These are phyloP conservation scores for Hypoxylon subgilvum DNA, from an alignment of 495 filamentous ascomycete genomes.

Conservation along the genomic window DNA sequence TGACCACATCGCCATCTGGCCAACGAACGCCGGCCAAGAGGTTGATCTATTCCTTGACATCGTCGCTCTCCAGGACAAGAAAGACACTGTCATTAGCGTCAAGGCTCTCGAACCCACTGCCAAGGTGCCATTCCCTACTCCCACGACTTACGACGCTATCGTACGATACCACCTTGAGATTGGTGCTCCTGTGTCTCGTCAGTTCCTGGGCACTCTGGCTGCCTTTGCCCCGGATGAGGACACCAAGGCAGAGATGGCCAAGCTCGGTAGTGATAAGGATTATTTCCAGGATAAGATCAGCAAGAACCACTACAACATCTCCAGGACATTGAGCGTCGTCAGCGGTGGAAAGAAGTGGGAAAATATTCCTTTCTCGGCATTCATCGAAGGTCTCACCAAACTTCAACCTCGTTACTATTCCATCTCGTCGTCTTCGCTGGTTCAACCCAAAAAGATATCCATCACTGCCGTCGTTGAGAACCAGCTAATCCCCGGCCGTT, in stretches of 20 bases:
- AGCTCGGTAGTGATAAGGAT: conserved; percentile 90
- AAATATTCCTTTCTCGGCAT: conserved; percentile 87
- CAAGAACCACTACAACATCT: conserved; percentile 85
- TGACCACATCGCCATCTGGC: conserved; percentile 97
- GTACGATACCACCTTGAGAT: conserved; percentile 98
- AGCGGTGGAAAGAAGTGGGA: conserved; percentile 74
- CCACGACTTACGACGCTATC: conserved; percentile 94
- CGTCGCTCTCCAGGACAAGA: conserved; percentile 75
- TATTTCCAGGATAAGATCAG: conserved; percentile 91
- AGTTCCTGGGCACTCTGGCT: conserved; percentile 86
- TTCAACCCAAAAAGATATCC: conserved; percentile 91
- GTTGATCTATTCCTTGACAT: conserved; percentile 88
- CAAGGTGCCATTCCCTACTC: conserved; percentile 96
- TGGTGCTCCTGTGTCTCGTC: conserved; percentile 91
- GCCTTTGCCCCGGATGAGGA: conserved; percentile 87
- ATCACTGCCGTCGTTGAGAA: conserved; percentile 96
- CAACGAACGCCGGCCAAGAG: conserved; percentile 90
- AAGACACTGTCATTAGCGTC: conserved; percentile 82
- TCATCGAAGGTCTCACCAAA: conserved; percentile 93
- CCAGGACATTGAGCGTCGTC: conserved; percentile 80
- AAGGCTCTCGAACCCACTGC: conserved; percentile 94
- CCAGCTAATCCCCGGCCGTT: conserved; percentile 73
- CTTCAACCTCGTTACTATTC: conserved; percentile 99
- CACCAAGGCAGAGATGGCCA: conserved; percentile 83
- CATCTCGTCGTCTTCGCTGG: conserved; percentile 94